Conservation (phyloP, 2,329 filamentous ascomycete species). For the Westerdykella sp. region DNA sequence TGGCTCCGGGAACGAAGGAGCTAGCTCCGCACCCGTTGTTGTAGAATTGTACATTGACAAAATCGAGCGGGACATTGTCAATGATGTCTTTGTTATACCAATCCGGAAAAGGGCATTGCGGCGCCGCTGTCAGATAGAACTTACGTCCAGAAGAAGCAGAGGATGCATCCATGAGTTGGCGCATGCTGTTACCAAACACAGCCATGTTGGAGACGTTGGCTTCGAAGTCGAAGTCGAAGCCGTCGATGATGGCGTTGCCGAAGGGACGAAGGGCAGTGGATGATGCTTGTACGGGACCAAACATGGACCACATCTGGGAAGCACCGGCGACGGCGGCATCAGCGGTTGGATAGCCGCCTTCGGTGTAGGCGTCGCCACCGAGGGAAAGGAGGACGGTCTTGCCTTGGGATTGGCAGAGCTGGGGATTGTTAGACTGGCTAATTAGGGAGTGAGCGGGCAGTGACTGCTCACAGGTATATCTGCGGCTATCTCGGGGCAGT, state of each 20-base stretch:
- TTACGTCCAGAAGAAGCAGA: slow-evolving; percentile 36
- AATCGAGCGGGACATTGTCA: slow-evolving; percentile 50
- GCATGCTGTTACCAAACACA: slow-evolving; percentile 55
- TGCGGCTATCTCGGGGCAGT: slow-evolving; percentile 57
- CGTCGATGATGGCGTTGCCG: slow-evolving; percentile 59
- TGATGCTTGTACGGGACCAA: slow-evolving; percentile 50
- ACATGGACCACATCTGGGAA: slow-evolving; percentile 62
- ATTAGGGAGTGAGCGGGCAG: too few species aligned
- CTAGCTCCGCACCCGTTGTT: slow-evolving; percentile 61
- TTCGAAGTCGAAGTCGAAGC: slow-evolving; percentile 74
- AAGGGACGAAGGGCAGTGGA: slow-evolving; percentile 57
- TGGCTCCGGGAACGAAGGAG: slow-evolving; percentile 44
- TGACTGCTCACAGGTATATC: slow-evolving; percentile 34
- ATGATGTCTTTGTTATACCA: slow-evolving; percentile 53
- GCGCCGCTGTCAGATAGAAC: slow-evolving; percentile 59
- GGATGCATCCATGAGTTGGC: slow-evolving; percentile 49
- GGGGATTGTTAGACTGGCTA: slow-evolving; percentile 2
- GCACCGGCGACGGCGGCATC: slow-evolving; percentile 42
- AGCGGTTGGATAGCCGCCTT: slow-evolving; percentile 54
- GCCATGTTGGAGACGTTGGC: slow-evolving; percentile 53
- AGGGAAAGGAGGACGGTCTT: slow-evolving; percentile 70
- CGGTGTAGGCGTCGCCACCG: slow-evolving; percentile 63
- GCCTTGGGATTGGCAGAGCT: slow-evolving; percentile 54
- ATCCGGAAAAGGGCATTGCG: slow-evolving; percentile 64
- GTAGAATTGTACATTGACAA: slow-evolving; percentile 61